phyloP scores from a whole-genome alignment of 2,329 filamentous ascomycete species.

The Piedraia hortae region DNA sequence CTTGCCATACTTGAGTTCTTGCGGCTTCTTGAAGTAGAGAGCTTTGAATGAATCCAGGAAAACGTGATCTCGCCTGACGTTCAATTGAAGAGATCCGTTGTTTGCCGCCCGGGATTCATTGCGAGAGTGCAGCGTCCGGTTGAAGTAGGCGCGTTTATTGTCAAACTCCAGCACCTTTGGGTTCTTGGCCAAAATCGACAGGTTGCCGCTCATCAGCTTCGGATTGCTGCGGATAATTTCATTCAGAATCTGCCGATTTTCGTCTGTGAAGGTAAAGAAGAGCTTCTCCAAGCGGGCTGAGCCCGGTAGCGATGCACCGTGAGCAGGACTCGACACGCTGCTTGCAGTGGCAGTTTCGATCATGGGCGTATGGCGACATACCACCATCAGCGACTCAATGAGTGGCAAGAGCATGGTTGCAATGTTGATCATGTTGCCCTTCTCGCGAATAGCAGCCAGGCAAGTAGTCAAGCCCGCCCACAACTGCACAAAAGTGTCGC shows the following conservation, averaged over 20 bases:
- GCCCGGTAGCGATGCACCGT: constrained; percentile 49
- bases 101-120: constrained; percentile 43
- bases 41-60: constrained; percentile 97
- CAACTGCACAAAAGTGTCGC: constrained; percentile 63
- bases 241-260: constrained; percentile 90
- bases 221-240: constrained; percentile 92
- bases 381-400: constrained; percentile 93
- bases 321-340: constrained; percentile 20
- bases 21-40: constrained; percentile 86
- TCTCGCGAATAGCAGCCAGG: constrained; percentile 61
- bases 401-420: constrained; percentile 83
- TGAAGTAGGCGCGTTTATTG: constrained; percentile 99
- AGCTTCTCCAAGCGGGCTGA: constrained; percentile 63
- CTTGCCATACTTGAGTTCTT: constrained; percentile 98
- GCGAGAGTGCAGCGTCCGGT: constrained; percentile 60
- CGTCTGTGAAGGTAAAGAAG: constrained; percentile 94
- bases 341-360: constrained; percentile 30
- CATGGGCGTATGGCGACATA: constrained; percentile 88
- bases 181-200: constrained; percentile 87
- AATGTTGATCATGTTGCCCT: constrained; percentile 88
- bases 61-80: constrained; percentile 75
- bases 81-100: constrained; percentile 48
- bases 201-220: constrained; percentile 94
- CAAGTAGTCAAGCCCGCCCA: constrained; percentile 85
- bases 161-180: constrained; percentile 97